Base-by-base conservation (phyloP, 2,329 filamentous ascomycete genomes). In the Blastomyces percursus region DNA sequence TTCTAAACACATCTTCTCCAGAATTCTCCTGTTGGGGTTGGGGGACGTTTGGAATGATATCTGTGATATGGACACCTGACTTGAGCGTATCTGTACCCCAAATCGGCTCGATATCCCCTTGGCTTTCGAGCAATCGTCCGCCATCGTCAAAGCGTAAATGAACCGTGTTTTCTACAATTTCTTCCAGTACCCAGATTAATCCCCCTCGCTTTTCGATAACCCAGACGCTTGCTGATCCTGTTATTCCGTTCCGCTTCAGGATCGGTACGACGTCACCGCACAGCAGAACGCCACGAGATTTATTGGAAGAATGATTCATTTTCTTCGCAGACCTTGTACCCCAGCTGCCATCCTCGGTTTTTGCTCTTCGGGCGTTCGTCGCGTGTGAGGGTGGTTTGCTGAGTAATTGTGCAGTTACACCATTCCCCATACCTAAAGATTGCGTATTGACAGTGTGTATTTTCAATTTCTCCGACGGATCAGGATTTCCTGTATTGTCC, bases 181-280 rank as follows among this genome's bases (percentile, higher is more conserved):
- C 94, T 74, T 99, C 94, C 1, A 99, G 78, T 9, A 99, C 94
- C 94, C 94, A 99, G 64, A 99, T 97, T 64, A 99, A 77, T 11
- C 93, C 92, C 60, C 91, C 86, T 58, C 88, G 85, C 76, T 99
- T 99, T 75, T 99, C 94, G 78, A 99, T 99, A 3, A 99, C 94
- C 94, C 94, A 99, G 48, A 99, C 79, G 75, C 92, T 97, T 46
- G 94, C 94, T 63, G 94, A 92, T 1, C 94, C 94, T 4, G 88
- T 93, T 12, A 88, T 84, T 3, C 94, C 94, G 70, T 99, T 96
- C 64, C 94, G 86, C 76, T 97, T 99, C 73, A 92, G 89, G 64
- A 99, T 99, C 0, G 94, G 94, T 21, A 99, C 91, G n/a, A 99
- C 93, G 73, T 99, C 94, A 52, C 94, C 94, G 69, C 94, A 99